Base-by-base conservation (phyloP, 1,284 basidiomycete genomes). In the Bjerkandera adusta region DNA sequence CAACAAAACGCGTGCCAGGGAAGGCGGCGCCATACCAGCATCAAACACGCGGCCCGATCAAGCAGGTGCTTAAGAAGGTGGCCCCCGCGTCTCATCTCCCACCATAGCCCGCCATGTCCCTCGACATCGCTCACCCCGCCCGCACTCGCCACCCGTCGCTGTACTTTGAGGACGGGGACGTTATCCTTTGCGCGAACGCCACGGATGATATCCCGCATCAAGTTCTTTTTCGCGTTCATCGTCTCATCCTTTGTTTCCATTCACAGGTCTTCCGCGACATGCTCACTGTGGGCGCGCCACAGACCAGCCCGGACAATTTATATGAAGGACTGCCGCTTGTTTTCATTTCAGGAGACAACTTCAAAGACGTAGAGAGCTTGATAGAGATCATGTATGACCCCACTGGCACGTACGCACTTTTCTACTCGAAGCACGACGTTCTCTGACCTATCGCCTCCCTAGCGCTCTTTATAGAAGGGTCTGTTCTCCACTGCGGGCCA, bases 211-310 rank as follows among this genome's bases (percentile, higher is more conserved):
- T 35, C 11, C 1, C 12, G 34, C 1, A 11, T 43, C 36, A n/a
- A n/a, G n/a, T n/a, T n/a, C n/a, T n/a, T n/a, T 51, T 48, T 18
- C 50, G 50, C 15, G 49, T 54, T 20, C 41, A 54, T 26, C 22
- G 41, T 11, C 29, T 47, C n/a, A 41, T 54, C 16, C 46, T 54
- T n/a, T 22, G 38, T 10, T 36, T 26, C 15, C 36, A 47, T 36
- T 51, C 52, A 5, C 27, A 26, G 2, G 34, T 48, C 18, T 49
- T 54, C 25, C 27, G 30, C 5, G 43, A 43, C 22, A 47, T 51
- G 42, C 22, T 54, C 25, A 18, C 32, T 5, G 27, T 43, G 13
- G 20, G 32, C 5, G 21, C 16, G n/a, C n/a, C n/a, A 13, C 18
- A 24, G 18, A 22, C n/a, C n/a, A n/a, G 20, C n/a, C 4, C 22